Percentiles rank a stretch among this genome's conserved stretches.
phyloP scores from a whole-genome alignment of 345 rosid species.

The Murraya paniculata region DNA sequence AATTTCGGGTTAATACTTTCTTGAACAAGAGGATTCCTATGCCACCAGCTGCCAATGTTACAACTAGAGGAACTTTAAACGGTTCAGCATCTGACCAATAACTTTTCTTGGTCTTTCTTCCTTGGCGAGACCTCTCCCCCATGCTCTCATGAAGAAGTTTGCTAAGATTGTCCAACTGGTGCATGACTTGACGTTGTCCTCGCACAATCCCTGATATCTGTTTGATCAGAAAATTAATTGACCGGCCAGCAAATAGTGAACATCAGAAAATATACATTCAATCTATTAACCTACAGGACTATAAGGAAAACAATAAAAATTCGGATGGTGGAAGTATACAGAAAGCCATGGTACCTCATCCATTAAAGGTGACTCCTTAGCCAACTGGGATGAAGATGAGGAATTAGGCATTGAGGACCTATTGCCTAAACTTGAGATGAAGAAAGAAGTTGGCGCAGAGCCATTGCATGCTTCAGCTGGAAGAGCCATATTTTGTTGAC shows the following conservation, averaged over 20 bases:
- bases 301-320: no score
- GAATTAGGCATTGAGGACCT: slow-evolving; percentile 75
- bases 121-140: slow-evolving; percentile 42
- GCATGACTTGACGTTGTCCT: slow-evolving; percentile 81
- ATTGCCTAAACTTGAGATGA: slow-evolving; percentile 75
- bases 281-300: not conserved
- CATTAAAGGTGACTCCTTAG: slow-evolving; percentile 70
- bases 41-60: slow-evolving; percentile 59
- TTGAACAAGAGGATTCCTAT: slow-evolving; percentile 58
- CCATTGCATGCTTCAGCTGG: slow-evolving; percentile 71
- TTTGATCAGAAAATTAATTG: slow-evolving; percentile 17
- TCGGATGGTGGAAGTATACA: not conserved
- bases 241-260: not conserved
- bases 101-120: slow-evolving; percentile 33
- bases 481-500: slow-evolving; percentile 65
- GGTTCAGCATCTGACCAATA: slow-evolving; percentile 29
- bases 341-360: slow-evolving; percentile 62
- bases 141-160: slow-evolving; percentile 50
- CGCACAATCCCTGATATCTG: slow-evolving; percentile 62
- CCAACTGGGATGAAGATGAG: slow-evolving; percentile 71
- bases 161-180: slow-evolving; percentile 62
- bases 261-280: not conserved
- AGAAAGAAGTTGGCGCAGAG: slow-evolving; percentile 82
- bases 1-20: slow-evolving; percentile 44
- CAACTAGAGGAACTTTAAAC: slow-evolving; percentile 47